These are phyloP conservation scores for Backusella sp. DNA, from an alignment of 192 early-diverging fungal species.

Conservation along the genomic window DNA sequence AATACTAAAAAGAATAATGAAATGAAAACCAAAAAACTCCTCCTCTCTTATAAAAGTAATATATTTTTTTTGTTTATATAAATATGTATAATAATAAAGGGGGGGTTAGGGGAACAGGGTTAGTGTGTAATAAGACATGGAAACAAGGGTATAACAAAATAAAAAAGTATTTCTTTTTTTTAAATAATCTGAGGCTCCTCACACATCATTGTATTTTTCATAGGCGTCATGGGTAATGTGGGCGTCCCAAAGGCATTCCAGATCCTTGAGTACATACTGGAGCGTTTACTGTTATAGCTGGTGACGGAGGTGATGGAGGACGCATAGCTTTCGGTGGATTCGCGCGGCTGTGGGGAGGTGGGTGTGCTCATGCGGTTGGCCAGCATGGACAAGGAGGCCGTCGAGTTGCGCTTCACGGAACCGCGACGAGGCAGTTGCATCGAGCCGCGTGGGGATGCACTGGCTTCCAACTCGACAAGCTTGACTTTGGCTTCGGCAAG, in stretches of 20 bases:
- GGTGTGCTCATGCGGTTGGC: slow-evolving; percentile 12
- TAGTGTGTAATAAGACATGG: background rate
- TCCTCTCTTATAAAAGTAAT: background rate
- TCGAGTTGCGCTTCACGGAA: slow-evolving; percentile 9
- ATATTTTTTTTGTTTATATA: background rate
- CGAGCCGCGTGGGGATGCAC: slow-evolving; percentile 17
- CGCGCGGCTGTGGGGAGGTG: slow-evolving; percentile 9
- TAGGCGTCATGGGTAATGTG: background rate
- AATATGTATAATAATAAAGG: background rate
- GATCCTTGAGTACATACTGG: slow-evolving; percentile 35
- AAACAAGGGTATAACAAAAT: background rate
- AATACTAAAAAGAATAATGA: background rate
- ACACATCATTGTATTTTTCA: slow-evolving; percentile 13
- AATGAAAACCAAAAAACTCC: background rate
- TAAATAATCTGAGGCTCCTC: slow-evolving; percentile 14
- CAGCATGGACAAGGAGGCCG: slow-evolving; percentile 17
- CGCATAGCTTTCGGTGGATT: slow-evolving; percentile 21
- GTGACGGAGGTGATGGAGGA: slow-evolving; percentile 23
- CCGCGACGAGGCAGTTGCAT: slow-evolving; percentile 19
- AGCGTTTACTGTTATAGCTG: slow-evolving; percentile 28
- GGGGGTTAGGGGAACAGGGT: background rate
- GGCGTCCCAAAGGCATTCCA: slow-evolving; percentile 28
- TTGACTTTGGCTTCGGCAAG: slow-evolving; percentile 39
- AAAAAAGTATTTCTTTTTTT: background rate
- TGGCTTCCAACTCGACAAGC: slow-evolving; percentile 27